These are phyloP conservation scores for Yamadazyma sp. DNA, from an alignment of 1,139 yeast species.

Conservation along the genomic window DNA sequence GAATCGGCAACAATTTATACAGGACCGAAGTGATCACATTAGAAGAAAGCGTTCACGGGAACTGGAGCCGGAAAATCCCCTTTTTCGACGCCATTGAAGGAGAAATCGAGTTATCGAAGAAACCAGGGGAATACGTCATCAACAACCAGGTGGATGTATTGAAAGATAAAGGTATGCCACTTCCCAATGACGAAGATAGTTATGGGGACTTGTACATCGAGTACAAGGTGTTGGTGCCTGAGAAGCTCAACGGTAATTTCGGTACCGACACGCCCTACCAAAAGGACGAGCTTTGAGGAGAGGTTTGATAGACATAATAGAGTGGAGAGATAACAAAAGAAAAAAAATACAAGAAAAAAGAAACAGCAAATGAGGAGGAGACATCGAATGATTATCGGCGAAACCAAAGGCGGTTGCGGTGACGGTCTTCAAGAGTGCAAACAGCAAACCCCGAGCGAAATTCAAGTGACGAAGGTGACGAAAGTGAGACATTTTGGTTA, in stretches of 20 bases:
- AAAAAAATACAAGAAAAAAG: no score
- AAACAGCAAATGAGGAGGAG: no score
- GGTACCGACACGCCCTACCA: neutral
- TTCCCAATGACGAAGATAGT: slow-evolving; percentile 44
- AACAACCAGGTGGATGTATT: slow-evolving; percentile 73
- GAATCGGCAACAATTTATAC: slow-evolving; percentile 72
- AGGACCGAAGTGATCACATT: slow-evolving; percentile 77
- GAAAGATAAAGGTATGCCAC: slow-evolving; percentile 85
- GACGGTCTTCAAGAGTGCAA: no score
- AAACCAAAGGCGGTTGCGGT: no score
- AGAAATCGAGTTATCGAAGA: slow-evolving; percentile 48
- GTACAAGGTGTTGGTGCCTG: slow-evolving; percentile 57
- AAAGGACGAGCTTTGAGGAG: slow-evolving; percentile 2
- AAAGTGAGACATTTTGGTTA: no score
- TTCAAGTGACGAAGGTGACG: no score
- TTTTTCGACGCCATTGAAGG: slow-evolving; percentile 63
- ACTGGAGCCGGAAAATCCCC: slow-evolving; percentile 69
- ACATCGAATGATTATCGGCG: no score
- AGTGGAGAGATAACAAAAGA: neutral
- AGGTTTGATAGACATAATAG: neutral
- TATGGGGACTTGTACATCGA: slow-evolving; percentile 77
- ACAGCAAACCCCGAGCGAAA: no score
- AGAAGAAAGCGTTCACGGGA: slow-evolving; percentile 74
- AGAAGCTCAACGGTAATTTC: neutral
- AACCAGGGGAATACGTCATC: slow-evolving; percentile 48